phyloP scores from a whole-genome alignment of 257 asterid genomes.

The Solanum pimpinellifolium region DNA sequence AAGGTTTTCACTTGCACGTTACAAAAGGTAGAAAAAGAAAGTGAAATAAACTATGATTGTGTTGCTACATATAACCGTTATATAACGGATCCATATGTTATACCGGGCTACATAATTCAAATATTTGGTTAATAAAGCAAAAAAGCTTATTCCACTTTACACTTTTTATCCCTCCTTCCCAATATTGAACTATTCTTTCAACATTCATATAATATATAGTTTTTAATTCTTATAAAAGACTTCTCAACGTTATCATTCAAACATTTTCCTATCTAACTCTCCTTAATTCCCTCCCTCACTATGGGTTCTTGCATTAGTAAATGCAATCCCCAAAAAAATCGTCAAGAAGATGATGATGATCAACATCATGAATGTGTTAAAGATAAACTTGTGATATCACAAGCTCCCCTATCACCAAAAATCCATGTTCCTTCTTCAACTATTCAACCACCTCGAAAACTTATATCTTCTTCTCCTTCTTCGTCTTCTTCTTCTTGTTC shows the following conservation, averaged over 20 bases:
- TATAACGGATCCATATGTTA: conserved; percentile 31
- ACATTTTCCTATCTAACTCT: not conserved
- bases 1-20: not conserved
- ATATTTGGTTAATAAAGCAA: conserved; percentile 14
- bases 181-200: conserved; percentile 13
- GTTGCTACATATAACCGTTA: conserved; percentile 38
- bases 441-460: conserved; percentile 7
- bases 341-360: conserved; percentile 14
- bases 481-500: conserved; percentile 31
- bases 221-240: not conserved
- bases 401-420: conserved; percentile 18
- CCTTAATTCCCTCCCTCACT: not conserved
- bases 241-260: conserved; percentile 1
- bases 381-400: conserved; percentile 55
- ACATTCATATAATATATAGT: conserved; percentile 1
- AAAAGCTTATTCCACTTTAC: conserved; percentile 14
- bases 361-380: conserved; percentile 20
- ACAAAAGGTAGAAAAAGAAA: not conserved
- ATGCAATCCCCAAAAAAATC: conserved; percentile 42
- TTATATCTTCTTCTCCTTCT: conserved; percentile 37
- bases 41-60: conserved; percentile 9
- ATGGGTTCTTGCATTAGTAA: conserved; percentile 92
- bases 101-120: conserved; percentile 45
- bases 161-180: conserved; percentile 3
- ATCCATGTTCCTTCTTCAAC: conserved; percentile 27